Conservation (phyloP, 1,284 basidiomycete species). For the Apiotrichum gamsii region DNA sequence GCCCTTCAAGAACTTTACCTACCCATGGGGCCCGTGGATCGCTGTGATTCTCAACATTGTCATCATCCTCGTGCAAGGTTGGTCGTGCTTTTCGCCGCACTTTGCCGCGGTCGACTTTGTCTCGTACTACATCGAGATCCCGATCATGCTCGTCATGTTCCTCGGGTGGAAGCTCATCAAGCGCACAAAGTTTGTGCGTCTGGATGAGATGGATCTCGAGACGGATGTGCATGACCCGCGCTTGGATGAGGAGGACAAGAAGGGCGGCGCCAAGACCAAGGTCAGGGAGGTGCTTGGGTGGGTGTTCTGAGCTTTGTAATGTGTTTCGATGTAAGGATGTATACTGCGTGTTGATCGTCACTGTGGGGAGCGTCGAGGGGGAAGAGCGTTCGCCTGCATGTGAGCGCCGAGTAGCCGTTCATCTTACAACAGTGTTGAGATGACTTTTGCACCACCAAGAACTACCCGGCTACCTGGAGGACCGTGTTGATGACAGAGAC, state of each 20-base stretch:
- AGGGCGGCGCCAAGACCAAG: background rate
- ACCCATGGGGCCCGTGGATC: constrained; percentile 24
- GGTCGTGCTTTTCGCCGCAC: constrained; percentile 54
- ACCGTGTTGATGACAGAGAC: too few species aligned
- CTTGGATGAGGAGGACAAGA: constrained; percentile 48
- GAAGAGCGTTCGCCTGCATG: too few species aligned
- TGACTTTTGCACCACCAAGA: too few species aligned
- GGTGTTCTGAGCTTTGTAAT: background rate
- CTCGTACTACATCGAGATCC: constrained; percentile 55
- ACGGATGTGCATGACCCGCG: constrained; percentile 57
- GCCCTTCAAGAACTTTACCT: constrained; percentile 51
- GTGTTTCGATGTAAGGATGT: too few species aligned
- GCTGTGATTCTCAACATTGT: constrained; percentile 34
- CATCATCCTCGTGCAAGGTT: constrained; percentile 41
- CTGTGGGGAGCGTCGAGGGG: too few species aligned
- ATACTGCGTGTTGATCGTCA: too few species aligned
- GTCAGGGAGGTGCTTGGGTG: background rate
- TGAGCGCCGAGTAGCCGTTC: too few species aligned
- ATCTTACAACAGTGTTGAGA: too few species aligned
- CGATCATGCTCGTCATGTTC: constrained; percentile 71
- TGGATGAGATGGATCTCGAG: constrained; percentile 33
- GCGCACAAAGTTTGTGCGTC: constrained; percentile 24
- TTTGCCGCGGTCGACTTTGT: constrained; percentile 22
- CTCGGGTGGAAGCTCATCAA: constrained; percentile 45
- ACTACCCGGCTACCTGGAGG: too few species aligned